Conservation (phyloP, 176 grass and related monocot species). For the Lolium perenne region DNA sequence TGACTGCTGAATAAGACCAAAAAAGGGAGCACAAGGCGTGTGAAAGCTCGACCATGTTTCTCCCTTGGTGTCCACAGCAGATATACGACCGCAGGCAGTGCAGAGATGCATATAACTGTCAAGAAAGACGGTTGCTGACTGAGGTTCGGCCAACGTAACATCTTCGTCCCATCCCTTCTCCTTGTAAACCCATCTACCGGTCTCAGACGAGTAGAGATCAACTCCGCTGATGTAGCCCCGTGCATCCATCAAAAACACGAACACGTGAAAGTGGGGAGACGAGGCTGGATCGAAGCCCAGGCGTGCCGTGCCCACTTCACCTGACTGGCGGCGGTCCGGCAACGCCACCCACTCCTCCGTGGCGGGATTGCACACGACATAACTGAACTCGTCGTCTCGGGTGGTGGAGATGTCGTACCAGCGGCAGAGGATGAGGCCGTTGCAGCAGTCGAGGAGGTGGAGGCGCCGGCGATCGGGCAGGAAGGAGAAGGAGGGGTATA, state of each 20-base stretch:
- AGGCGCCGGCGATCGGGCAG: not conserved
- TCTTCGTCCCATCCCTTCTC: not conserved
- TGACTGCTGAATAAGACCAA: not conserved
- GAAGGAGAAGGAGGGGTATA: slow-evolving; percentile 10
- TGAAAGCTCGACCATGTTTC: not conserved
- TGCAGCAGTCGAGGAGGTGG: not conserved
- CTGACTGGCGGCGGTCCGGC: not conserved
- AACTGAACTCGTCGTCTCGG: not conserved
- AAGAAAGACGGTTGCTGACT: not conserved
- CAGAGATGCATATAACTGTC: not conserved
- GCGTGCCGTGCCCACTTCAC: not conserved
- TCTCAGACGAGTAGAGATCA: not conserved
- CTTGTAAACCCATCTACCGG: not conserved
- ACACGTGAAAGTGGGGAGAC: not conserved
- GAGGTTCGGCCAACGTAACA: not conserved
- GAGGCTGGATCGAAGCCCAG: not conserved
- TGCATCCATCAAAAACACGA: not conserved
- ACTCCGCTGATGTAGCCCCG: not conserved
- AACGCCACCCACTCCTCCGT: not conserved
- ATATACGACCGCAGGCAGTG: not conserved
- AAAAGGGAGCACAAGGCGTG: not conserved
- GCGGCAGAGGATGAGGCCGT: not conserved
- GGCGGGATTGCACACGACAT: not conserved
- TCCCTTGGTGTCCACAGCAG: not conserved
- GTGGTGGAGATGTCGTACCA: not conserved